A percentile compares a stretch with the other conserved stretches of the same genome.
Conservation (phyloP, 345 rosid species). For the Crucihimalaya himalaica region DNA sequence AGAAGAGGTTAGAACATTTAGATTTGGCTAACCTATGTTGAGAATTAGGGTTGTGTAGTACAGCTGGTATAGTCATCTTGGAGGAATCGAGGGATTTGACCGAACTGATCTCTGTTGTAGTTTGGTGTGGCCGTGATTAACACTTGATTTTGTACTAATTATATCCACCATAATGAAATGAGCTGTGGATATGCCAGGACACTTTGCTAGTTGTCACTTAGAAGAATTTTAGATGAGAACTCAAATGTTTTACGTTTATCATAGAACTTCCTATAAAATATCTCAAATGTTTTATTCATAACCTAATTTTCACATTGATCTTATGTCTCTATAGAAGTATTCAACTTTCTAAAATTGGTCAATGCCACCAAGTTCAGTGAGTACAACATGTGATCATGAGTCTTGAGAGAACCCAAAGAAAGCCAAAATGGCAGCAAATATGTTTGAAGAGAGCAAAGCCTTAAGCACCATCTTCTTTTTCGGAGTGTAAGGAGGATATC, state of each 20-base stretch:
- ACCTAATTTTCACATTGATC: slow-evolving; percentile 10
- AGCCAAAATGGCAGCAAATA: slow-evolving; percentile 53
- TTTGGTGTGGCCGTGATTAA: not conserved
- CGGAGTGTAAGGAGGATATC: slow-evolving; percentile 82
- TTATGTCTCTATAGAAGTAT: not conserved
- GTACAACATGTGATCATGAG: slow-evolving; percentile 25
- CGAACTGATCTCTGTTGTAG: not conserved
- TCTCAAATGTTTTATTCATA: no score
- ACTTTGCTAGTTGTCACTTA: not conserved
- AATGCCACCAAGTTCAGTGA: not conserved
- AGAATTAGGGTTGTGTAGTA: not conserved
- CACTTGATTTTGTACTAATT: not conserved
- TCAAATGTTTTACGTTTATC: no score
- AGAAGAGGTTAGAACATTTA: not conserved
- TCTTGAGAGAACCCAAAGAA: slow-evolving; percentile 54
- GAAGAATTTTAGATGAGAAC: no score
- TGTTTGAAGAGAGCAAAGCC: slow-evolving; percentile 54
- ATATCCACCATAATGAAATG: no score
- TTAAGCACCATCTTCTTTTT: slow-evolving; percentile 53
- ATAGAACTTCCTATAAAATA: no score
- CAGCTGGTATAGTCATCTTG: not conserved
- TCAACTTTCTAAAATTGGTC: slow-evolving; percentile 11
- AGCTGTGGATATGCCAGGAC: not conserved
- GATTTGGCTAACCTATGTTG: not conserved
- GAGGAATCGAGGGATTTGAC: not conserved